Base-by-base conservation (phyloP, 768 basidiomycete species). In the Nevesoporus exiguus region DNA sequence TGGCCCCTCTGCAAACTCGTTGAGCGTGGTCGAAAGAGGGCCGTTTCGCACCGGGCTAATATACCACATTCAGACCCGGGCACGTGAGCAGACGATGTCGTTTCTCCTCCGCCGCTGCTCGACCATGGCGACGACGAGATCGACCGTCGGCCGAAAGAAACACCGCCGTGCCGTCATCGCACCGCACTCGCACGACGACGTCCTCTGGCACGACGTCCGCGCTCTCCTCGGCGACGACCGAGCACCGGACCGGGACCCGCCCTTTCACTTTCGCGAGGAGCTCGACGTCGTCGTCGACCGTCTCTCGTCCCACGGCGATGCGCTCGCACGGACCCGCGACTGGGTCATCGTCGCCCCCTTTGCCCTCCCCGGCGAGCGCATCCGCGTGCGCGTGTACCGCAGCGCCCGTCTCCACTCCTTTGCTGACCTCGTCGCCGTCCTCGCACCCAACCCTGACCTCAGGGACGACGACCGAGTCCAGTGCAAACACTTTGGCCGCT, bases 311-410 rank as follows among this genome's bases (percentile, higher is more conserved):
- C 77, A 74, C 56, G 86, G 88, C 82, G 56, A 60, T 76, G 86
- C 84, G 0, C 74, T 93, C 14, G 88, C 83, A 0, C 77, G 10
- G 68, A 72, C 77, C 5, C 71, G 69, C 50, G 79, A 85, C 22
- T 98, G 96, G 92, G 86, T 86, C 1, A 75, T 98, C 33, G 76
- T 91, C 31, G 81, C 88, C 0, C 96, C 96, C 0, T 90, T 94
- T 59, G 80, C 85, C 2, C 78, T 98, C 9, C 92, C 93, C 0
- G 86, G 86, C 9, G 96, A 99, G 69, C 81, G 73, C 19, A 80
- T 96, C 36, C 80, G 81, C 29, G 88, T 82, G 2, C 78, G 81
- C 49, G 77, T 98, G 1, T 89, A 87, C 66, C 81, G 85, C 43
- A 80, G 86, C 59, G 79, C 80, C 13, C 80, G 84, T 30, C 72